phyloP scores from a whole-genome alignment of 139 green algal genomes.

The Microglena sp. region DNA sequence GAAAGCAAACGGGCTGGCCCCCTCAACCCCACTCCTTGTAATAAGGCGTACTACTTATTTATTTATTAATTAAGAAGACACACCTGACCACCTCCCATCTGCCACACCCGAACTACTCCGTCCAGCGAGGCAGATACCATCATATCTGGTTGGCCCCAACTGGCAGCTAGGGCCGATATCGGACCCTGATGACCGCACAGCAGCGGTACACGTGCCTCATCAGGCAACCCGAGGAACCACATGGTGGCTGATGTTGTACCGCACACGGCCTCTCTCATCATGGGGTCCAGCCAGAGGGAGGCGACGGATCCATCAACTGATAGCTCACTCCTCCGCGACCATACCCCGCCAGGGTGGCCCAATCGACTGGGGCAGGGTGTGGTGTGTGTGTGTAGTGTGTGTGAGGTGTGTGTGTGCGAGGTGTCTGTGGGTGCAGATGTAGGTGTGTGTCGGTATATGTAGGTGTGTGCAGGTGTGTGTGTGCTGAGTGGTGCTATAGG shows the following conservation, averaged over 20 bases:
- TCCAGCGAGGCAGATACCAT: conserved; percentile 26
- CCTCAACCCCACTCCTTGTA: too few relatives aligned
- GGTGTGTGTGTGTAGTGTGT: too few relatives aligned
- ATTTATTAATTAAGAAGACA: too few relatives aligned
- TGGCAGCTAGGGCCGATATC: conserved; percentile 5
- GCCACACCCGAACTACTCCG: conserved; percentile 35
- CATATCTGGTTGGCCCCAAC: conserved; percentile 5
- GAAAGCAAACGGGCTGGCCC: too few relatives aligned
- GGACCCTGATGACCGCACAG: conserved; percentile 14
- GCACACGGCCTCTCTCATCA: conserved; percentile 20
- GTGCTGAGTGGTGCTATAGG: too few relatives aligned
- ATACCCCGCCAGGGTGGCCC: neutral
- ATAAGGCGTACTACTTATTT: too few relatives aligned
- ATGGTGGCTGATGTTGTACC: conserved; percentile 8
- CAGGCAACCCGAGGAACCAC: conserved; percentile 6
- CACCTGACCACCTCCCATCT: too few relatives aligned
- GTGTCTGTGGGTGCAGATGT: too few relatives aligned
- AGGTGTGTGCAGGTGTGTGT: too few relatives aligned
- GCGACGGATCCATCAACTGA: conserved; percentile 16
- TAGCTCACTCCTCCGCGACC: conserved; percentile 1
- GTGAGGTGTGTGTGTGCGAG: too few relatives aligned
- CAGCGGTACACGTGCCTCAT: conserved; percentile 17
- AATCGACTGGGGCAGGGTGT: too few relatives aligned
- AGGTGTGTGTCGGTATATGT: too few relatives aligned
- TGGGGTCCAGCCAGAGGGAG: conserved; percentile 11